Evolutionary conservation across 257 asterid genomes (phyloP), one percentile per base, ranked within the genome.

Genomic region (Ballota nigra): DNA sequence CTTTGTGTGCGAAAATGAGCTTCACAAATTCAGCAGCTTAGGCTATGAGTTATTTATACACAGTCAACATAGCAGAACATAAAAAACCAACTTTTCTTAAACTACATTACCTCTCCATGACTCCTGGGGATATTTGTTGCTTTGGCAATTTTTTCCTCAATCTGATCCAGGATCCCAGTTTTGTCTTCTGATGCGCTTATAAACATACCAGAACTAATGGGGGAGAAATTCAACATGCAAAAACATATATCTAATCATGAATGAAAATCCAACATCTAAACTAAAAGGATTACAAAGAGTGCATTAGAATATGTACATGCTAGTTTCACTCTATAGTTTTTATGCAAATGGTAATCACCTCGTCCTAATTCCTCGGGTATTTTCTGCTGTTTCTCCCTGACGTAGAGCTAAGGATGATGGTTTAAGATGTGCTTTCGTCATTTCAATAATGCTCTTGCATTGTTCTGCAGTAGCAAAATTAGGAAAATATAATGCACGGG

Each of bases 391-490:
- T 83, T 94, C 99, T 57, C 99, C 99, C 18, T 82, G 64, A 22
- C 97, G 97, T 45, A 94, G 74, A 64, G 97, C 98, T 77, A 94
- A 83, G 60, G 84, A 41, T 61, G 99, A 94, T 60, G 99, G 98
- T 61, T 68, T 75, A 49, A 94, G 87, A 2, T 67, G 77, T 6
- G 56, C 75, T 85, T 86, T 84, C 16, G 97, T 88, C 86, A 80
- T 85, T 76, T 79, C 59, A 24, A 89, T 70, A 69, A 92, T 82
- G 80, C 78, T 68, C 77, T 85, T 69, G 72, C 99, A 94, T 84
- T 92, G 96, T 80, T 94, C 91, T 43, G 62, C 85, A 69, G 96
- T 89, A 43, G 98, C 98, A 38, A 94, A 94, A 78, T 91, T 84
- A 22, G 98, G 97, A 77, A 89, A 94, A 89, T 88, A 88, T 13